phyloP scores from a whole-genome alignment of 352 stramenopile genomes.

The Phytophthora fragariae region DNA sequence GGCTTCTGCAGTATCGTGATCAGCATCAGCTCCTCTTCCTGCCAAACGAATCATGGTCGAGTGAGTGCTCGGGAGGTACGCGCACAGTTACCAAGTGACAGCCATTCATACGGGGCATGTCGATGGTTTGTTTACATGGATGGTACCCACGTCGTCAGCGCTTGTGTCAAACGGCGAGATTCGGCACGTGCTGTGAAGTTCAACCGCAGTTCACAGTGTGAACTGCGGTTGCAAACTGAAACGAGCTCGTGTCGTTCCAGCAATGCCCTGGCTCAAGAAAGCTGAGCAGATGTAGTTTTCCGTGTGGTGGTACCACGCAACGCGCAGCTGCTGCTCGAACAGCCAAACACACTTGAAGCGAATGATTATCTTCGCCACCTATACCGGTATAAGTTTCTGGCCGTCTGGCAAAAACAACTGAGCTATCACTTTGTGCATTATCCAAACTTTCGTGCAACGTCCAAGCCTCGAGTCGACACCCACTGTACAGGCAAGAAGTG shows the following conservation, averaged over 20 bases:
- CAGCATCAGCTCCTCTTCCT: background rate
- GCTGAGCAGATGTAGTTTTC: background rate
- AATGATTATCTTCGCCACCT: too few relatives aligned
- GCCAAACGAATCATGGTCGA: background rate
- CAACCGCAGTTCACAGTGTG: too few relatives aligned
- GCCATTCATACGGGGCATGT: background rate
- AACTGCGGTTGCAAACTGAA: background rate
- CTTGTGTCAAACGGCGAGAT: background rate
- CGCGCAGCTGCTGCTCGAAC: background rate
- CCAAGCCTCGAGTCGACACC: too few relatives aligned
- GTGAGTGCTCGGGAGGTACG: background rate
- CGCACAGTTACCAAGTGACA: background rate
- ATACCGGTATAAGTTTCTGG: too few relatives aligned
- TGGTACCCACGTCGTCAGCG: background rate
- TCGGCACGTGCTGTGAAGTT: background rate
- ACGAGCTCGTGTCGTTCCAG: conserved; percentile 1
- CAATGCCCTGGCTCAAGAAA: background rate
- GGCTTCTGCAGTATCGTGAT: background rate
- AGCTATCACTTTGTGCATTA: conserved; percentile 7
- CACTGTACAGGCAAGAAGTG: background rate
- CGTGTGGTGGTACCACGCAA: background rate
- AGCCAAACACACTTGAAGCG: background rate
- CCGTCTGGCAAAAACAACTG: background rate
- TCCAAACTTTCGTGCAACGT: background rate
- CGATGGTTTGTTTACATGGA: background rate